Percentiles rank a stretch among this genome's conserved stretches.
phyloP scores from a whole-genome alignment of 352 stramenopile species.

The Thalassiosira livingstoniorum region DNA sequence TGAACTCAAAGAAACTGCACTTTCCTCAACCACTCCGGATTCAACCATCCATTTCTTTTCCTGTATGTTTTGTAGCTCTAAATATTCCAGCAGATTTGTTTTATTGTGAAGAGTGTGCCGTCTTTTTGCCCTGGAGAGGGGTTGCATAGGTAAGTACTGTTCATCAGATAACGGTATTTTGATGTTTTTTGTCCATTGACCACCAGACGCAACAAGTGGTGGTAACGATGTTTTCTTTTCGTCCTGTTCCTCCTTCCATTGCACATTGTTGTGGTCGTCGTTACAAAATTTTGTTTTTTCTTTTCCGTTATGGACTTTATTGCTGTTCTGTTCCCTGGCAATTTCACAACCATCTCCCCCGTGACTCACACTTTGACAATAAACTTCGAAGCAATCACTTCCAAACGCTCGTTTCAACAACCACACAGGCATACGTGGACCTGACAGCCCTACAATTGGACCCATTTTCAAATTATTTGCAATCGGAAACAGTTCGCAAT shows the following conservation, averaged over 20 bases:
- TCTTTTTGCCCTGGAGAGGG: constrained; percentile 48
- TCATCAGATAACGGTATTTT: constrained; percentile 63
- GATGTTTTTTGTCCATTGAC: constrained; percentile 58
- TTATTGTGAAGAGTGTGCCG: constrained; percentile 52
- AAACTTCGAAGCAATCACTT: constrained; percentile 75
- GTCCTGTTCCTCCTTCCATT: not conserved
- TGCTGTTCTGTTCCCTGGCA: not conserved
- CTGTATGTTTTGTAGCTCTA: constrained; percentile 42
- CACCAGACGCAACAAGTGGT: constrained; percentile 52
- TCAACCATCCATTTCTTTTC: constrained; percentile 46
- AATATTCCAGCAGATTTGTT: constrained; percentile 58
- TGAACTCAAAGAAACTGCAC: not conserved
- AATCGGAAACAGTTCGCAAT: constrained; percentile 68
- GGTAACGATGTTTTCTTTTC: constrained; percentile 23
- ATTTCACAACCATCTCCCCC: constrained; percentile 1
- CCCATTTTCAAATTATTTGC: constrained; percentile 67
- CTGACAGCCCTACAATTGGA: constrained; percentile 54
- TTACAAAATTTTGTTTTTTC: constrained; percentile 4
- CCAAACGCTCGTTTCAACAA: constrained; percentile 74
- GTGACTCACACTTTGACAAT: constrained; percentile 72
- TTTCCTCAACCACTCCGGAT: not conserved
- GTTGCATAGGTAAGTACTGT: constrained; percentile 77
- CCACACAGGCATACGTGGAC: constrained; percentile 51
- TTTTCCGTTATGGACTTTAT: not conserved
- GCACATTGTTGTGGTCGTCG: not conserved